Evolutionary conservation across 1,139 yeast species (phyloP), one percentile per base, ranked within the genome.

Genomic region (Taphrina deformans): DNA sequence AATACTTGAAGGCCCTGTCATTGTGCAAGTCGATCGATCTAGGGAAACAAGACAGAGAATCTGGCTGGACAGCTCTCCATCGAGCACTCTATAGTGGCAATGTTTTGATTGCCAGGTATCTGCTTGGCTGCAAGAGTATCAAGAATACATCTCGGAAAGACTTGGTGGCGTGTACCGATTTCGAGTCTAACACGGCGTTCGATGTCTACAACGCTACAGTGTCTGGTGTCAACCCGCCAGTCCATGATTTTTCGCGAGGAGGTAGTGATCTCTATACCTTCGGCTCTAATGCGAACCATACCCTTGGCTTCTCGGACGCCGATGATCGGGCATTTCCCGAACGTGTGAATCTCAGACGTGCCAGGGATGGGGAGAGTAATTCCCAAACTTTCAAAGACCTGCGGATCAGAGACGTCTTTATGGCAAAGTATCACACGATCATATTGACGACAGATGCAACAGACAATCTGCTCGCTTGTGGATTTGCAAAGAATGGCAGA

Each of bases 31-130:
- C 81, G 53, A 71, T 79, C 10, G 80, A 85, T 53, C 69, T 85
- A 1, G 71, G 73, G 10, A 73, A 81, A 0, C 76, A 79, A 1
- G 97, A 92, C 73, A 79, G 78, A 66, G 97, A 92, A 74, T 89
- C 84, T 72, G 89, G 91, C 0, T 91, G 96, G 88, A 88, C 89
- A 46, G 85, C 91, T 35, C 78, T 91, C 51, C 97, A 92, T 75
- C 83, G 83, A 71, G 85, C 85, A 48, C 79, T 87, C 50, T 84
- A 79, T 70, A 77, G 79, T 72, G 90, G 88, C 67, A 80, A 85
- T 66, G 74, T 88, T 29, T 73, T 82, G 7, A 83, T 87, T 72
- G 85, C 87, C 14, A 82, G 79, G 69, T 75, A 79, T 14, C 73
- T 87, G 55, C 73, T 85, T 61, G 82, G 79, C 33, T 71, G 69